Conservation (phyloP, 345 rosid species). For the Eutrema heterophyllum region DNA sequence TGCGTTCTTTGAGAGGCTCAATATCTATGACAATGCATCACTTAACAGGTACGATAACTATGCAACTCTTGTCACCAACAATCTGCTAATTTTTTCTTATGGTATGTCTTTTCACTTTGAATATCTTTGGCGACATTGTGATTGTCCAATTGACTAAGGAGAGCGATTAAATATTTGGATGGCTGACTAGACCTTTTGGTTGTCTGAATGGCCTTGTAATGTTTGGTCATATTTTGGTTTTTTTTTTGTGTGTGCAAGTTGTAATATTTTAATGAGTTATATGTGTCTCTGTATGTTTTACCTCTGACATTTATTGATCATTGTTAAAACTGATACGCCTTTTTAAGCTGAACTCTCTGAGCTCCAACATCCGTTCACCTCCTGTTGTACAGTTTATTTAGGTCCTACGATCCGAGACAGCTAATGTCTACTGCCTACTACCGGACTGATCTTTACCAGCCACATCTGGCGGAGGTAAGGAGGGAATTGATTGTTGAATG, state of each 20-base stretch:
- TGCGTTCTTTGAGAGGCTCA: constrained; percentile 88
- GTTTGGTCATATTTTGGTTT: not conserved
- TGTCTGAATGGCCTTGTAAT: not conserved
- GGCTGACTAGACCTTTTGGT: not conserved
- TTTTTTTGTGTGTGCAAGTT: not conserved
- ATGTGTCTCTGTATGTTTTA: not conserved
- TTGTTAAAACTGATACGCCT: not conserved
- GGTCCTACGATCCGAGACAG: constrained; percentile 62
- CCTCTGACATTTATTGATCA: not conserved
- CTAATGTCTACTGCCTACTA: constrained; percentile 90
- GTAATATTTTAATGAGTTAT: not conserved
- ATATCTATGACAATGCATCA: constrained; percentile 85
- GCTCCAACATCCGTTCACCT: not conserved
- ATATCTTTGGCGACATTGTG: not conserved
- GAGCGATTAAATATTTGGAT: not conserved
- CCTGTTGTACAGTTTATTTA: constrained; percentile 67
- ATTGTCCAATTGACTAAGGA: not conserved
- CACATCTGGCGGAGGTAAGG: constrained; percentile 52
- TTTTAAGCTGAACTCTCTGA: constrained; percentile 8
- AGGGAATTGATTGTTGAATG: not conserved
- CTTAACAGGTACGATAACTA: constrained; percentile 62
- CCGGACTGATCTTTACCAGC: constrained; percentile 74
- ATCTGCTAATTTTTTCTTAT: not conserved
- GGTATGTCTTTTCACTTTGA: not conserved
- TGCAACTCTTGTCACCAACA: constrained; percentile 4